A percentile compares a stretch with the other conserved stretches of the same genome.
These are phyloP conservation scores for Starmera quercuum DNA, from an alignment of 805 yeast species.

Conservation along the genomic window DNA sequence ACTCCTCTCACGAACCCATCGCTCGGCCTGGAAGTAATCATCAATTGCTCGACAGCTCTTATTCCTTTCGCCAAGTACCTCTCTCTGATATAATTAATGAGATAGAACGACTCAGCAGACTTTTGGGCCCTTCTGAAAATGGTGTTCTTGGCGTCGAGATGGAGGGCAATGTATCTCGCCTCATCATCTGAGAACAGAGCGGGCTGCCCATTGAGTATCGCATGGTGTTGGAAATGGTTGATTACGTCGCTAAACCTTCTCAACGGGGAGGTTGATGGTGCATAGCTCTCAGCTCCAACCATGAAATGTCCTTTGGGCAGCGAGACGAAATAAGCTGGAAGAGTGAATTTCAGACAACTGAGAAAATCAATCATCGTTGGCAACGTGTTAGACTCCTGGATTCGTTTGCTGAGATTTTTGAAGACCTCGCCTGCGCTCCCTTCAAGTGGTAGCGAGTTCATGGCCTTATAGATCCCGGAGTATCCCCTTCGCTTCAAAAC, in stretches of 20 bases:
- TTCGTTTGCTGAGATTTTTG: constrained; percentile 15
- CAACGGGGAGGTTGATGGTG: constrained; percentile 84
- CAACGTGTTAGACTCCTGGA: constrained; percentile 9
- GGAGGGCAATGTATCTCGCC: constrained; percentile 30
- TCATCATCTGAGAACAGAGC: constrained; percentile 24
- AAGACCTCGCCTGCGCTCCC: constrained; percentile 18
- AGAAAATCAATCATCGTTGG: constrained; percentile 33
- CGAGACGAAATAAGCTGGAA: constrained; percentile 44
- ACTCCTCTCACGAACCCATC: constrained; percentile 26
- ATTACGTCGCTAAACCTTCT: constrained; percentile 76
- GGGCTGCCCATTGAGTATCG: constrained; percentile 23
- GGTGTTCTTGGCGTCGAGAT: constrained; percentile 37
- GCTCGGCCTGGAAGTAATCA: constrained; percentile 34
- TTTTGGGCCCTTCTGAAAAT: constrained; percentile 24
- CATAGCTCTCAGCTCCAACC: constrained; percentile 54
- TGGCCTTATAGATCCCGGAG: constrained; percentile 42
- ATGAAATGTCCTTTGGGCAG: constrained; percentile 46
- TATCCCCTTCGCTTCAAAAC: constrained; percentile 35
- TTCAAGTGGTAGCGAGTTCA: constrained; percentile 14
- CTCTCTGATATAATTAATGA: constrained; percentile 20
- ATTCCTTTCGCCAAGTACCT: constrained; percentile 8
- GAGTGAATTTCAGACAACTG: constrained; percentile 36
- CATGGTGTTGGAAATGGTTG: constrained; percentile 70
- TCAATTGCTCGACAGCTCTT: constrained; percentile 20
- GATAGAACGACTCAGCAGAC: constrained; percentile 29